Percentiles rank a stretch among this genome's conserved stretches.
Evolutionary conservation across 345 rosid genomes (phyloP).

Genomic region (Citrus cavaleriei): DNA sequence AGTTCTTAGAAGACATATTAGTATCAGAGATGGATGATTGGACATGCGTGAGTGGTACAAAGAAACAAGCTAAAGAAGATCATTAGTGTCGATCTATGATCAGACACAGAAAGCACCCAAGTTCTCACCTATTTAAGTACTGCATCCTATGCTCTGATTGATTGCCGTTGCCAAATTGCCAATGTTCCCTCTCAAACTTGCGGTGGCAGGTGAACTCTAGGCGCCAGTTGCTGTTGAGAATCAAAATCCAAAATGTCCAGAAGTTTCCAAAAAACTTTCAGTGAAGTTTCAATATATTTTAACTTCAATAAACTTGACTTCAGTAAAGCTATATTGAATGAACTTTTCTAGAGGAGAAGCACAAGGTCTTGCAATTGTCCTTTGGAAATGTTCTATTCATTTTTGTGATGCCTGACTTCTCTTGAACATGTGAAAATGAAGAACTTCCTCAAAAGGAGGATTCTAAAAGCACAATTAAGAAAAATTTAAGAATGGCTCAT

Average conservation of each 20-base stretch:
- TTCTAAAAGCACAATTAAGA: not conserved
- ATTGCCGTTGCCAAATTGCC: not conserved
- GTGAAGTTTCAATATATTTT: not conserved
- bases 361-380: no score
- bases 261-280: not conserved
- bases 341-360: no score
- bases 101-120: not conserved
- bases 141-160: not conserved
- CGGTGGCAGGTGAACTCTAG: not conserved
- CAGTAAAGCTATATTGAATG: no score
- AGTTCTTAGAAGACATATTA: slow-evolving; percentile 48
- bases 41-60: slow-evolving; percentile 68
- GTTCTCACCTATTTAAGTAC: not conserved
- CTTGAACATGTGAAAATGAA: not conserved
- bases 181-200: not conserved
- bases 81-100: not conserved
- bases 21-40: slow-evolving; percentile 57
- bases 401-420: not conserved
- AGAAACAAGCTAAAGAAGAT: slow-evolving; percentile 25
- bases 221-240: not conserved
- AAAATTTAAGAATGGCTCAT: not conserved
- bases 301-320: no score
- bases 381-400: no score
- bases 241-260: not conserved
- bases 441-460: not conserved